These are phyloP conservation scores for Ogataea siamensis DNA, from an alignment of 805 yeast genomes.

Conservation along the genomic window DNA sequence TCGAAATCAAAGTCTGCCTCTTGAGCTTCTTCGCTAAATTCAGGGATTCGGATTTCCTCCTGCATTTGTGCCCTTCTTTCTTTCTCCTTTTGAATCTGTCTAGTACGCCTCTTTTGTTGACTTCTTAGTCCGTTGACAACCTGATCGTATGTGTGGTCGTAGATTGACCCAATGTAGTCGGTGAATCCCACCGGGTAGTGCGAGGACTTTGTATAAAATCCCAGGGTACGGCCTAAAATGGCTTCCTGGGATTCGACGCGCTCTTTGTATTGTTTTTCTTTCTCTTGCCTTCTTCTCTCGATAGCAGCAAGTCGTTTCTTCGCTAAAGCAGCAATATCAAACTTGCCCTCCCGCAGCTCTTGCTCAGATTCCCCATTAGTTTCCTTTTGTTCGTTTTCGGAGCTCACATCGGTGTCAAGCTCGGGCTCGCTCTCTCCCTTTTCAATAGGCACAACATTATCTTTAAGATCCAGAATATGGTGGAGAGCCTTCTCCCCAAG, in stretches of 20 bases:
- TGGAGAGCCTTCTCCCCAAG: slow-evolving; percentile 77
- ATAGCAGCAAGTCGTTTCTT: slow-evolving; percentile 42
- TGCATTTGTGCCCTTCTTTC: slow-evolving; percentile 30
- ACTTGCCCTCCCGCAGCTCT: slow-evolving; percentile 26
- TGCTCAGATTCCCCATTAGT: slow-evolving; percentile 1
- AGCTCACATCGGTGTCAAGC: slow-evolving; percentile 14
- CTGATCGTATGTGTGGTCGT: slow-evolving; percentile 21
- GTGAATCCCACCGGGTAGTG: slow-evolving; percentile 26
- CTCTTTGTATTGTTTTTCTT: slow-evolving; percentile 34
- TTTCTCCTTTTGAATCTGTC: slow-evolving; percentile 29
- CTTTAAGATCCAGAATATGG: slow-evolving; percentile 40
- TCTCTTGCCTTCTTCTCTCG: slow-evolving; percentile 32
- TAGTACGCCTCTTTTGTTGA: slow-evolving; percentile 34
- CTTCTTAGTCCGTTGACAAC: slow-evolving; percentile 29
- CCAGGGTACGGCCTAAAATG: slow-evolving; percentile 31
- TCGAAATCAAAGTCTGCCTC: slow-evolving; percentile 26
- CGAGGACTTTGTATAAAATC: slow-evolving; percentile 29
- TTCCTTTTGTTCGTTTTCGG: slow-evolving; percentile 6
- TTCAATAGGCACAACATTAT: slow-evolving; percentile 15
- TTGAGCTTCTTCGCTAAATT: slow-evolving; percentile 22
- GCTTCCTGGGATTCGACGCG: slow-evolving; percentile 36
- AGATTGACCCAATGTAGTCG: slow-evolving; percentile 18
- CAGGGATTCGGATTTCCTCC: slow-evolving; percentile 19
- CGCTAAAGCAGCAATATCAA: slow-evolving; percentile 61
- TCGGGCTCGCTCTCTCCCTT: slow-evolving; percentile 20